Base-by-base conservation (phyloP, 148 eudicot species). In the Rhododendron vialii region DNA sequence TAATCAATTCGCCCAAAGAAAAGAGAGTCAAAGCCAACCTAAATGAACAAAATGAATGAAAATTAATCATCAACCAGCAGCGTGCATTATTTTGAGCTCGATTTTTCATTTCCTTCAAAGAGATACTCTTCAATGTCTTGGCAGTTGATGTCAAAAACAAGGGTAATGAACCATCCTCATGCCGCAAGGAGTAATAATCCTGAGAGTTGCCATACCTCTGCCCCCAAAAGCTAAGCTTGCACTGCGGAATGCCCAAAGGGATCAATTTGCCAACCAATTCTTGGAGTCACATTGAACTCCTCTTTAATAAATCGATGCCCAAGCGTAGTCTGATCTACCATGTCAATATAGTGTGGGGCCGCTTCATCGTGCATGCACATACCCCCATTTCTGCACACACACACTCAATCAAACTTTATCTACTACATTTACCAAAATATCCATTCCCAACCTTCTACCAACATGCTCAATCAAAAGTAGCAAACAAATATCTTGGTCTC, bases 221-320 rank as follows among this genome's bases (percentile, higher is more conserved):
- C 98, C 79, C 99, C 98, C 82, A 98, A 91, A 84, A 98, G 92
- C 90, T 95, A 98, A 84, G 96, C 99, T 90, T 98, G 99, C 84
- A 98, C 96, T 30, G 99, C 99, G 36, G 99, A 95, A 93, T 98
- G 99, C 75, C 99, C 99, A 92, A 98, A 98, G 5, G 99, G 99
- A 73, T 98, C 99, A 53, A 98, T 95, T 89, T 98, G 99, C 99
- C 99, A 98, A 83, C 99, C 99, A 81, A 95, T 93, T 93, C 99
- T 92, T 3, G 99, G 99, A 76, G 93, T 92, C 80, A 98, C 91
- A 85, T 96, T 95, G 83, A 98, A 98, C 79, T 92, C 92, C 59
- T 93, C 88, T 89, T 94, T 98, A 13, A 98, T 89, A 84, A 90
- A 98, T 53, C 81, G 89, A 80, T 98, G 99, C 78, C 99, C 99